Conservation (phyloP, 495 filamentous ascomycete genomes). For the Penicillium desertorum region DNA sequence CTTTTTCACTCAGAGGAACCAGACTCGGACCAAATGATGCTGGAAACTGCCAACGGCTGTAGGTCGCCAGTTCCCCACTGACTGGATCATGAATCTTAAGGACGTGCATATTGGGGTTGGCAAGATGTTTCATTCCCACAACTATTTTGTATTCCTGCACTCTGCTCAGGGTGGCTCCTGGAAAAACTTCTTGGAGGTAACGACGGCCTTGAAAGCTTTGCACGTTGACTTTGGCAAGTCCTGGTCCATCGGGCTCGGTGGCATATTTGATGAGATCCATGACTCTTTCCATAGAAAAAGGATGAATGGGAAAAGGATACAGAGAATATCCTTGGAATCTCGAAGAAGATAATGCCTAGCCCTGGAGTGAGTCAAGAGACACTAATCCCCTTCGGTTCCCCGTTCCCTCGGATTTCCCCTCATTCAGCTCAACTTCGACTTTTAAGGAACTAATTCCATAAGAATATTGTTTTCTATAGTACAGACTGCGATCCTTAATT, state of each 20-base stretch:
- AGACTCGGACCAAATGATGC: slow-evolving; percentile 2
- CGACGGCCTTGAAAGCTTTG: slow-evolving; percentile 19
- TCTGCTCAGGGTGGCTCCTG: slow-evolving; percentile 7
- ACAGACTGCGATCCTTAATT: too few species aligned
- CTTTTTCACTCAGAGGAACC: slow-evolving; percentile 23
- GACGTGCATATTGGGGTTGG: slow-evolving; percentile 28
- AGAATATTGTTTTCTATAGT: too few species aligned
- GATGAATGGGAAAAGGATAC: neutral
- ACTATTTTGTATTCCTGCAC: slow-evolving; percentile 22
- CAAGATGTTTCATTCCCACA: slow-evolving; percentile 27
- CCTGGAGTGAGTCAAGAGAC: neutral
- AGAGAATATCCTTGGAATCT: neutral
- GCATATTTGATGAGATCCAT: slow-evolving; percentile 23
- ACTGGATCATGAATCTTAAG: slow-evolving; percentile 22
- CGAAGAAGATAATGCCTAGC: neutral
- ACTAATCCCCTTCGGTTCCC: slow-evolving; percentile 1
- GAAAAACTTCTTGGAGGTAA: slow-evolving; percentile 20
- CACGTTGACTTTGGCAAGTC: slow-evolving; percentile 26
- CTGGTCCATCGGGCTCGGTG: slow-evolving; percentile 21
- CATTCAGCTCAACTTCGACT: too few species aligned
- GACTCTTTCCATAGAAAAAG: neutral
- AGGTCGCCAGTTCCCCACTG: slow-evolving; percentile 19
- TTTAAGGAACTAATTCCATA: too few species aligned
- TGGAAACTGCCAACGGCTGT: slow-evolving; percentile 29
- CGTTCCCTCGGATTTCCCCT: neutral